A percentile compares a stretch with the other conserved stretches of the same genome.
phyloP scores from a whole-genome alignment of 148 eudicot genomes.

The Arbutus unedo region DNA sequence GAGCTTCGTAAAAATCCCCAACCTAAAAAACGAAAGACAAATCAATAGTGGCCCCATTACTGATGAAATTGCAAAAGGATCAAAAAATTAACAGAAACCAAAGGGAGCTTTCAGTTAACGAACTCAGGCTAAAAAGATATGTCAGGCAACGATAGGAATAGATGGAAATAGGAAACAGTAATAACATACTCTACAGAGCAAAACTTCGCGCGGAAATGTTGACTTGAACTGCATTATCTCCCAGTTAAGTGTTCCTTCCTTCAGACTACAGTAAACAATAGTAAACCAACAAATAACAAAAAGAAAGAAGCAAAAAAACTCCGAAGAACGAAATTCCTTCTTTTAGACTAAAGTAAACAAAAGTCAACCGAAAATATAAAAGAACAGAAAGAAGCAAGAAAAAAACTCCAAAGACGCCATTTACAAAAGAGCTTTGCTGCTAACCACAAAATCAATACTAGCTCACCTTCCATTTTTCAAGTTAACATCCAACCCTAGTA shows the following conservation, averaged over 20 bases:
- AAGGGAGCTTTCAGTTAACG: conserved; percentile 6
- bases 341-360: conserved; percentile 54
- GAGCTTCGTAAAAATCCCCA: conserved; percentile 95
- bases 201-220: conserved; percentile 92
- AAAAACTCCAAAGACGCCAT: background rate
- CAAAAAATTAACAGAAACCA: background rate
- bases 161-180: conserved; percentile 4
- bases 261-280: conserved; percentile 48
- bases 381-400: background rate
- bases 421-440: background rate
- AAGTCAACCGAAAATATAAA: background rate
- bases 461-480: conserved; percentile 82
- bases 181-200: conserved; percentile 83
- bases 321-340: conserved; percentile 47
- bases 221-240: conserved; percentile 94
- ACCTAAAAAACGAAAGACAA: conserved; percentile 44
- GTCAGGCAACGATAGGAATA: background rate
- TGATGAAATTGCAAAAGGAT: conserved; percentile 4
- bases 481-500: conserved; percentile 80
- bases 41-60: background rate
- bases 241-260: conserved; percentile 94
- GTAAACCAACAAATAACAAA: background rate
- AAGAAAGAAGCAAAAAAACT: background rate
- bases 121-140: background rate
- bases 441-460: background rate